A percentile compares a stretch with the other conserved stretches of the same genome.
Evolutionary conservation across 805 yeast genomes (phyloP).

Genomic region (Clavispora vitiphila): DNA sequence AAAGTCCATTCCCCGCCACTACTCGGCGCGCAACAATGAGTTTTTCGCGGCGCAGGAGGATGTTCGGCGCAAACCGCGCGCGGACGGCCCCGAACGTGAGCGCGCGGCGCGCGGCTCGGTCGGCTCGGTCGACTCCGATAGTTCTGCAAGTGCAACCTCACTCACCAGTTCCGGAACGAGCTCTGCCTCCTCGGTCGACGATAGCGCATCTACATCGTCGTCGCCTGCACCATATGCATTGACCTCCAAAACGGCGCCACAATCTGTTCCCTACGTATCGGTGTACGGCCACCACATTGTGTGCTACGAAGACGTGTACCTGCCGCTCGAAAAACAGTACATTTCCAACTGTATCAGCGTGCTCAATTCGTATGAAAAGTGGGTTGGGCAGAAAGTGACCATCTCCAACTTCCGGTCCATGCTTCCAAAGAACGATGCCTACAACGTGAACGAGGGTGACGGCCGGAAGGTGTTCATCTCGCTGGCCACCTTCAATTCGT

Average conservation of each 20-base stretch:
- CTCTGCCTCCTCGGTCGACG: too few relatives aligned
- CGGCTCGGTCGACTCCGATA: neutral
- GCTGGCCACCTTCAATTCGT: slow-evolving; percentile 5
- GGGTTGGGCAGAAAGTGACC: slow-evolving; percentile 20
- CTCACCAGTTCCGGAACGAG: too few relatives aligned
- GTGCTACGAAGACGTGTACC: slow-evolving; percentile 13
- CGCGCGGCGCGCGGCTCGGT: too few relatives aligned
- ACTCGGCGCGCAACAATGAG: slow-evolving; percentile 10
- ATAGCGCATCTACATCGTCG: too few relatives aligned
- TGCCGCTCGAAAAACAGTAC: slow-evolving; percentile 29
- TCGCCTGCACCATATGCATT: neutral
- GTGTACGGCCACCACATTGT: slow-evolving; percentile 8
- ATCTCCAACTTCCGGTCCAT: slow-evolving; percentile 9
- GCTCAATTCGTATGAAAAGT: slow-evolving; percentile 35
- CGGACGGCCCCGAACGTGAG: too few relatives aligned
- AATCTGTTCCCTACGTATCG: neutral
- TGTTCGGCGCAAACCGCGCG: slow-evolving; percentile 1
- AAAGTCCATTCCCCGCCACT: slow-evolving; percentile 16
- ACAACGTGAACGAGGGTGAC: slow-evolving; percentile 6
- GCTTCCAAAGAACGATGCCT: slow-evolving; percentile 7
- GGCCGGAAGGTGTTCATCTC: slow-evolving; percentile 8
- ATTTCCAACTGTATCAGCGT: slow-evolving; percentile 35
- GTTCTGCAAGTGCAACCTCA: too few relatives aligned
- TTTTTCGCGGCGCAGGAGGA: slow-evolving; percentile 8
- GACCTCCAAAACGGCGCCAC: too few relatives aligned